Percentiles rank a stretch among this genome's conserved stretches.
phyloP scores from a whole-genome alignment of 768 basidiomycete genomes.

The Udeniomyces megalosporus region DNA sequence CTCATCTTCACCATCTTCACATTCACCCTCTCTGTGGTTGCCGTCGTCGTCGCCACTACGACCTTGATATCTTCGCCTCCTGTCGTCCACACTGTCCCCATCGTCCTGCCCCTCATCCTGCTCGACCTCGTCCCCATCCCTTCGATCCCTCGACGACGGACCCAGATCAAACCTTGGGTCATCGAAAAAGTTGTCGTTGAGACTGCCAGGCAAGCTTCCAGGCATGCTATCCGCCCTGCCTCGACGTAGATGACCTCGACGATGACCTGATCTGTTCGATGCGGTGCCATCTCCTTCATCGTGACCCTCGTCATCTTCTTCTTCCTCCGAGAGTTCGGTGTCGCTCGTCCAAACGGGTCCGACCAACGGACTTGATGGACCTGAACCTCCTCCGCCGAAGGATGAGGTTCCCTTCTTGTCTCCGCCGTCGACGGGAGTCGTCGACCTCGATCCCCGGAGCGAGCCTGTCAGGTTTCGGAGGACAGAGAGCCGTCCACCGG shows the following conservation, averaged over 20 bases:
- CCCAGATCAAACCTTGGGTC: conserved; percentile 26
- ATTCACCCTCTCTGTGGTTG: conserved; percentile 30
- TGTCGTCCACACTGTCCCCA: conserved; percentile 26
- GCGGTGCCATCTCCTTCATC: background rate
- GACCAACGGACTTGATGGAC: conserved; percentile 47
- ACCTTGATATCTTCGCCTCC: conserved; percentile 38
- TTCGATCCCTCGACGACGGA: conserved; percentile 20
- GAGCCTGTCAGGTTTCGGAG: conserved; percentile 28
- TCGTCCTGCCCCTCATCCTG: conserved; percentile 8
- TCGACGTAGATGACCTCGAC: background rate
- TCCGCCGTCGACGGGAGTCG: conserved; percentile 17
- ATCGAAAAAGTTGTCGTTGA: conserved; percentile 22
- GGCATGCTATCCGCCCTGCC: conserved; percentile 16
- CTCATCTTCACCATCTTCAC: conserved; percentile 35
- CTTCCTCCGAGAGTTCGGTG: conserved; percentile 25
- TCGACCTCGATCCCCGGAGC: conserved; percentile 22
- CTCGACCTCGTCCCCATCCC: background rate
- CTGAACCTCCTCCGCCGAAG: conserved; percentile 27
- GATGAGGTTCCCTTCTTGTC: conserved; percentile 3
- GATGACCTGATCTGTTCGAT: background rate
- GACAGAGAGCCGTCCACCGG: conserved; percentile 30
- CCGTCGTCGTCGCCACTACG: conserved; percentile 16
- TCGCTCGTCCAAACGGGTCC: conserved; percentile 49
- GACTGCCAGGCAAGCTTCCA: conserved; percentile 12
- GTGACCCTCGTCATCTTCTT: conserved; percentile 4